Evolutionary conservation across 768 basidiomycete species (phyloP).

Genomic region (Termitomyces sp.): DNA sequence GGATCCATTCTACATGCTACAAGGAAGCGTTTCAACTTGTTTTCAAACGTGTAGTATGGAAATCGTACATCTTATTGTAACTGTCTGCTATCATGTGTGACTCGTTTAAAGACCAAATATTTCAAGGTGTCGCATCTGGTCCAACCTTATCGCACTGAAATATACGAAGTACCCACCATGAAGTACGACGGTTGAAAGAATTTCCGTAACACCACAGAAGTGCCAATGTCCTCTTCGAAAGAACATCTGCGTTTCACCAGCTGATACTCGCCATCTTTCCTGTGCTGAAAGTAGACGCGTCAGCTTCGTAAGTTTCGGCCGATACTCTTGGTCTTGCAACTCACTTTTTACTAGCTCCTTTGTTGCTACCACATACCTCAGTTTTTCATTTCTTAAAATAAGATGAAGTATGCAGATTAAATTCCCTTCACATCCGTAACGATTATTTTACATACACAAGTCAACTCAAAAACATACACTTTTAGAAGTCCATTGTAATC

Average conservation of each 20-base stretch:
- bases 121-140: not conserved
- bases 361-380: too few species aligned
- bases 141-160: not conserved
- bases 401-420: too few species aligned
- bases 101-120: not conserved
- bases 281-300: too few species aligned
- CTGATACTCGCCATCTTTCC: too few species aligned
- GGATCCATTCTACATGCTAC: not conserved
- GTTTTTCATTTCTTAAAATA: too few species aligned
- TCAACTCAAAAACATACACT: not conserved
- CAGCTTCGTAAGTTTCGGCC: too few species aligned
- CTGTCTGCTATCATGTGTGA: not conserved
- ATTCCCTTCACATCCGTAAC: not conserved
- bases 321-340: too few species aligned
- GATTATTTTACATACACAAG: not conserved
- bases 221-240: too few species aligned
- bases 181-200: too few species aligned
- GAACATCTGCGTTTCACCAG: too few species aligned
- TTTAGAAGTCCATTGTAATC: not conserved
- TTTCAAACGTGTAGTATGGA: not conserved
- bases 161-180: not conserved
- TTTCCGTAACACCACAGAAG: too few species aligned
- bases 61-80: not conserved
- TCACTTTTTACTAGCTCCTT: too few species aligned
- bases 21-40: not conserved